Evolutionary conservation across 2,329 filamentous ascomycete genomes (phyloP).

Genomic region (Cyphellophora europaea): DNA sequence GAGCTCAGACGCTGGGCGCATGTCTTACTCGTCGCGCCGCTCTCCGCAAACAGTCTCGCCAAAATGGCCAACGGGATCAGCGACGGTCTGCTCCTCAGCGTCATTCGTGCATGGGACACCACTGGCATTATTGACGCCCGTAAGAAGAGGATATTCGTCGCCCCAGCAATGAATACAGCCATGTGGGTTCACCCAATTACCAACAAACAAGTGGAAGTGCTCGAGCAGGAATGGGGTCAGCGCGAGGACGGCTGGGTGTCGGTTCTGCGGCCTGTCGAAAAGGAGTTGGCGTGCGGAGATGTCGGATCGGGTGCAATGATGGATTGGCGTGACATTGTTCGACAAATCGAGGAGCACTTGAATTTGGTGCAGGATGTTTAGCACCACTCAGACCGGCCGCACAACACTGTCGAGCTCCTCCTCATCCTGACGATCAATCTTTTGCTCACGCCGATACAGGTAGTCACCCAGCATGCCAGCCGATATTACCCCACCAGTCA

Average conservation of each 20-base stretch:
- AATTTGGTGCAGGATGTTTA: constrained; percentile 2
- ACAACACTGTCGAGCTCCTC: not conserved
- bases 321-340: constrained; percentile 67
- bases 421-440: not conserved
- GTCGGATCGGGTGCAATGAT: constrained; percentile 74
- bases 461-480: constrained; percentile 49
- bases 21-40: constrained; percentile 67
- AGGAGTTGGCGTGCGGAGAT: constrained; percentile 77
- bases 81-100: constrained; percentile 64
- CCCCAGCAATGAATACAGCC: constrained; percentile 77
- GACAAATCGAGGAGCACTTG: constrained; percentile 7
- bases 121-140: constrained; percentile 48
- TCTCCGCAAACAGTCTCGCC: constrained; percentile 77
- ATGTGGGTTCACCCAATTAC: constrained; percentile 89
- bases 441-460: constrained; percentile 14
- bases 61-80: constrained; percentile 72
- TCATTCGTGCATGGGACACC: constrained; percentile 82
- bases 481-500: constrained; percentile 51
- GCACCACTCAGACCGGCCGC: too few relatives aligned
- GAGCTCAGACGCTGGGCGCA: constrained; percentile 77
- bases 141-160: constrained; percentile 63
- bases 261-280: constrained; percentile 63
- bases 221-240: constrained; percentile 66
- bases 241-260: constrained; percentile 52
- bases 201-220: constrained; percentile 55